phyloP scores from a whole-genome alignment of 2,329 filamentous ascomycete species.

The Uncinocarpus reesii region DNA sequence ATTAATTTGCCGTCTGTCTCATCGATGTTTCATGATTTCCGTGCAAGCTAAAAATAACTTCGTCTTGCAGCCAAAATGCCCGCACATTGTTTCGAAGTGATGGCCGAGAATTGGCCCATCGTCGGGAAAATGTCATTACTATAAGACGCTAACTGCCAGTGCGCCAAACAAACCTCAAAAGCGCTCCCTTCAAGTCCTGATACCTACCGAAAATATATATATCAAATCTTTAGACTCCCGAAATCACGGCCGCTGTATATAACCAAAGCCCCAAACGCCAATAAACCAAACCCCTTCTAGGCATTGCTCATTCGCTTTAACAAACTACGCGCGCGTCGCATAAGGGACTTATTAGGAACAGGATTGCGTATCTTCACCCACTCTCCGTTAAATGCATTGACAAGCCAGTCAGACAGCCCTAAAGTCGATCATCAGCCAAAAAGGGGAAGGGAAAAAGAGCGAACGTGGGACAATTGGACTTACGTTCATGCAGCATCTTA shows the following conservation, averaged over 20 bases:
- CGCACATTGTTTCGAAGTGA: no score
- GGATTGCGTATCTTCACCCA: constrained; percentile 58
- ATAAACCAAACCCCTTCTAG: neutral
- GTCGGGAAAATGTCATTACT: no score
- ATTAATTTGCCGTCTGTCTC: no score
- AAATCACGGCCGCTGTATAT: neutral
- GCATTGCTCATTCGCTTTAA: neutral
- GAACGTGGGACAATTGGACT: constrained; percentile 35
- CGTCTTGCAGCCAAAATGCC: no score
- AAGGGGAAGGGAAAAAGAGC: neutral
- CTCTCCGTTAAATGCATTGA: constrained; percentile 96
- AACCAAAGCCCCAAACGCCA: neutral
- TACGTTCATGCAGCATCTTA: constrained; percentile 82
- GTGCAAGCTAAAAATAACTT: no score
- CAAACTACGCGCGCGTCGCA: constrained; percentile 16
- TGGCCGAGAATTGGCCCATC: no score
- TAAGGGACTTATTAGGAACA: constrained; percentile 34
- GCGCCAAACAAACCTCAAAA: no score
- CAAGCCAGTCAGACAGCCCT: constrained; percentile 62
- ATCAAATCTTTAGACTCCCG: neutral
- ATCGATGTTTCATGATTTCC: no score
- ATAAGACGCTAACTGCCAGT: no score
- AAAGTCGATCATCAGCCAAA: constrained; percentile 3
- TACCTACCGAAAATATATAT: neutral
- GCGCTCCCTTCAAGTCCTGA: no score